phyloP scores from a whole-genome alignment of 2,329 filamentous ascomycete genomes.

The Waltergamsia citrina region DNA sequence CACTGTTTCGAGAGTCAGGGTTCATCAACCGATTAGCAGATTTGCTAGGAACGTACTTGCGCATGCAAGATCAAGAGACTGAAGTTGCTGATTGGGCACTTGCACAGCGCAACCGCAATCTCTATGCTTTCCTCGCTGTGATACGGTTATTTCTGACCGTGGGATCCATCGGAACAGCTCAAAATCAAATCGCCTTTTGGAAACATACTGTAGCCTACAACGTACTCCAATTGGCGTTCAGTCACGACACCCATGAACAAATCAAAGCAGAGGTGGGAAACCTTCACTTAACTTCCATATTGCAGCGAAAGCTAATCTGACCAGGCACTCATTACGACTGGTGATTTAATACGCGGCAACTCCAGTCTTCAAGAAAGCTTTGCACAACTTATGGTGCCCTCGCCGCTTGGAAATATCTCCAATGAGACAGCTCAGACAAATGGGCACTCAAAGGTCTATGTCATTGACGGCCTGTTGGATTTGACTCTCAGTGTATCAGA shows the following conservation, averaged over 20 bases:
- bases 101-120: conserved; percentile 75
- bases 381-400: conserved; percentile 71
- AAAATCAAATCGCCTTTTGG: conserved; percentile 82
- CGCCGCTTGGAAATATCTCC: conserved; percentile 34
- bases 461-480: conserved; percentile 88
- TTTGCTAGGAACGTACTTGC: conserved; percentile 53
- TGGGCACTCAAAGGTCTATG: conserved; percentile 60
- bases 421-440: conserved; percentile 32
- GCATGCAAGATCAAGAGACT: conserved; percentile 39
- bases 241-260: conserved; percentile 57
- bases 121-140: conserved; percentile 82
- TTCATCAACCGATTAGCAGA: conserved; percentile 64
- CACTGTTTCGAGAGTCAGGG: conserved; percentile 84
- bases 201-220: conserved; percentile 72
- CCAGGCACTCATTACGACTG: conserved; percentile 73
- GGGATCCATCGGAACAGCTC: conserved; percentile 69
- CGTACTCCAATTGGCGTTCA: conserved; percentile 76
- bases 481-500: conserved; percentile 62
- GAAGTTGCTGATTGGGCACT: conserved; percentile 66
- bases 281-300: conserved; percentile 2
- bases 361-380: conserved; percentile 76
- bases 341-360: conserved; percentile 81
- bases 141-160: conserved; percentile 75
- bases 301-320: not conserved
- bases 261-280: conserved; percentile 68